A percentile compares a stretch with the other conserved stretches of the same genome.
Evolutionary conservation across 1,284 basidiomycete genomes (phyloP).

Genomic region (Pseudozyma tsukubaensis): DNA sequence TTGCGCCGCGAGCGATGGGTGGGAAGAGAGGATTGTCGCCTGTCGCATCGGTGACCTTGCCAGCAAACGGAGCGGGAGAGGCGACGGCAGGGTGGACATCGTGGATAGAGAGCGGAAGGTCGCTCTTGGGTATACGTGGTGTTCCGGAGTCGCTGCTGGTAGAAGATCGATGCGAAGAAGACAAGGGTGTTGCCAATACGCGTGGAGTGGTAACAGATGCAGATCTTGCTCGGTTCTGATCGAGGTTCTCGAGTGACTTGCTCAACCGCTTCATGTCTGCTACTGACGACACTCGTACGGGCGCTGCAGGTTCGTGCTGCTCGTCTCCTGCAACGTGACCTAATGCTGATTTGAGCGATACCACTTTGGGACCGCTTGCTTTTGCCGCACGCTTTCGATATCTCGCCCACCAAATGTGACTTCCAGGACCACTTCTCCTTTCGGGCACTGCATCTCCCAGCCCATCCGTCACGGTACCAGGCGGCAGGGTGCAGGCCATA

Average conservation of each 20-base stretch:
- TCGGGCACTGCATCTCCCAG: constrained; percentile 50
- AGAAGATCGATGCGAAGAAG: constrained; percentile 26
- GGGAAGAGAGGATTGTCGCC: constrained; percentile 24
- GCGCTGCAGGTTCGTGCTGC: constrained; percentile 32
- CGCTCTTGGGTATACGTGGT: constrained; percentile 21
- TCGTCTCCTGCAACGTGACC: constrained; percentile 14
- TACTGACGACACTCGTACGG: constrained; percentile 36
- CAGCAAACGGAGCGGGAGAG: constrained; percentile 12
- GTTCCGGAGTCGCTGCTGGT: constrained; percentile 30
- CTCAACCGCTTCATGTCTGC: constrained; percentile 44
- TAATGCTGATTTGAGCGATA: constrained; percentile 1
- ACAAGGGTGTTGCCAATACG: constrained; percentile 2
- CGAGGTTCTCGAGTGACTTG: constrained; percentile 32
- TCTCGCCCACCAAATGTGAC: constrained; percentile 61
- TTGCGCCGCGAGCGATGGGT: neutral
- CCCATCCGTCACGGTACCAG: constrained; percentile 53
- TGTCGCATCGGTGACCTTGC: neutral
- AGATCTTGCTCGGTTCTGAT: constrained; percentile 30
- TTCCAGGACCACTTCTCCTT: constrained; percentile 58
- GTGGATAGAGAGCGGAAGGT: constrained; percentile 37
- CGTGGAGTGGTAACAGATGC: constrained; percentile 11
- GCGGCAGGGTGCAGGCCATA: constrained; percentile 79
- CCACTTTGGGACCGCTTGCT: constrained; percentile 30
- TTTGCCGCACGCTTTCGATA: constrained; percentile 41
- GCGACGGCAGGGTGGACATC: constrained; percentile 26